Percentiles rank a stretch among this genome's conserved stretches.
These are phyloP conservation scores for Dunaliella primolecta DNA, from an alignment of 139 green algal species.

Conservation along the genomic window DNA sequence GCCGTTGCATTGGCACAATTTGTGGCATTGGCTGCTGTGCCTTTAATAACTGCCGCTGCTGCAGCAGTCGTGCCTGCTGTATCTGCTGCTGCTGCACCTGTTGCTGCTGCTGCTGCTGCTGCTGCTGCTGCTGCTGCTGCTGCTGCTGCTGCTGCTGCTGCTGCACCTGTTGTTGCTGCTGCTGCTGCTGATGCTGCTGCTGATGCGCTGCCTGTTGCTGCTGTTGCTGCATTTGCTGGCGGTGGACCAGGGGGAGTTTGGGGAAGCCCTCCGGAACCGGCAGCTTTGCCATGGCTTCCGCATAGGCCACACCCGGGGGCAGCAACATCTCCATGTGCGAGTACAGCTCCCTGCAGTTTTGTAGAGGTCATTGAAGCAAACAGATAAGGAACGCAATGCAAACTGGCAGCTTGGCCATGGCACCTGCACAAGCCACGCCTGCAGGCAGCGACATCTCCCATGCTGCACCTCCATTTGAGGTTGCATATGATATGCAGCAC, in stretches of 20 bases:
- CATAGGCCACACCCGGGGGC: background rate
- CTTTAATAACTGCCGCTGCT: background rate
- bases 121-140: background rate
- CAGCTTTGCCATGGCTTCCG: conserved; percentile 19
- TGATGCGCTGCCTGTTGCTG: background rate
- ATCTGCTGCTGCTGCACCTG: background rate
- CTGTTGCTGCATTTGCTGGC: background rate
- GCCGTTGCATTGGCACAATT: too few relatives aligned
- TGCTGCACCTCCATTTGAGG: too few relatives aligned
- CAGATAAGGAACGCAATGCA: too few relatives aligned
- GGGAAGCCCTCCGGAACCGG: conserved; percentile 11
- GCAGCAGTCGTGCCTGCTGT: background rate
- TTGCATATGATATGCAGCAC: too few relatives aligned
- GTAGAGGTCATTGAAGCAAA: too few relatives aligned
- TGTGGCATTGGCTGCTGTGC: too few relatives aligned
- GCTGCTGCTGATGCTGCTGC: background rate
- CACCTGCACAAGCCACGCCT: too few relatives aligned
- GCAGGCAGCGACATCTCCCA: too few relatives aligned
- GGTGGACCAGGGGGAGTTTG: background rate
- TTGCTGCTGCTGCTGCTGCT: background rate
- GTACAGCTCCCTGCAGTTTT: conserved; percentile 17
- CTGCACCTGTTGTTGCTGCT: background rate
- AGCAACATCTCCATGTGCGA: conserved; percentile 23
- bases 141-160: background rate
- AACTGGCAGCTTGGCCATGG: too few relatives aligned